Evolutionary conservation across 163 green algal species (phyloP), one percentile per base, ranked within the genome.

Genomic region (Chlamydomonas reinhardtii): DNA sequence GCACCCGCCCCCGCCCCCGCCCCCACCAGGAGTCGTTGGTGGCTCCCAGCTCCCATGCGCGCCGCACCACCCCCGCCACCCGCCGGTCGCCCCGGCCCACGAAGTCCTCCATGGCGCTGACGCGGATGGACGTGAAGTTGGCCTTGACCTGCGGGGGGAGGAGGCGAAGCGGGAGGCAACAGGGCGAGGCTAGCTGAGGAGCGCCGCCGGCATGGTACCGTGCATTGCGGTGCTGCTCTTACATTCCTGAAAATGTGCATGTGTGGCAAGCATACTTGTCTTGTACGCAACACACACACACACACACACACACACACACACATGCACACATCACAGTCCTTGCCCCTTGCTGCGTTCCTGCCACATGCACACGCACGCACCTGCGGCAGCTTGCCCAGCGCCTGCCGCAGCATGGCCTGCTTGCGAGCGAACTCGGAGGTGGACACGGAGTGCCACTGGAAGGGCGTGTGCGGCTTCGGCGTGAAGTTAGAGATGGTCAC

Each of bases 391-490:
- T 75, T 88, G 29, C 61, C 29, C n/a, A 96, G 86, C 43, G 87
- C 90, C 61, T 87, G 76, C 19, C 84, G 84, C 76, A 96, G 93
- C 76, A 96, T 82, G 15, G 35, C 73, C 86, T 95, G 91, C 89
- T 97, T 97, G 72, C 94, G 85, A 54, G 73, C 32, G 62, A 95
- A 96, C 81, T 96, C 94, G 8, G 84, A 76, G 11, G 94, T 95
- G 68, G 71, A 91, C 24, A 97, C 93, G 0, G 88, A 84, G 86
- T 94, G 90, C 93, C 93, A 96, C 74, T 96, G 94, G 86, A 97
- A 97, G 62, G 94, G 94, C n/a, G 94, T 97, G 91, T 97, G 94
- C 15, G 94, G 94, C 91, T 97, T 97, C 80, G 94, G 94, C 25
- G 92, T 95, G 91, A 97, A 97, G 88, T 96, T 97, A 62, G 81